phyloP scores from a whole-genome alignment of 2,329 filamentous ascomycete genomes.

The Sporothrix euskadiensis region DNA sequence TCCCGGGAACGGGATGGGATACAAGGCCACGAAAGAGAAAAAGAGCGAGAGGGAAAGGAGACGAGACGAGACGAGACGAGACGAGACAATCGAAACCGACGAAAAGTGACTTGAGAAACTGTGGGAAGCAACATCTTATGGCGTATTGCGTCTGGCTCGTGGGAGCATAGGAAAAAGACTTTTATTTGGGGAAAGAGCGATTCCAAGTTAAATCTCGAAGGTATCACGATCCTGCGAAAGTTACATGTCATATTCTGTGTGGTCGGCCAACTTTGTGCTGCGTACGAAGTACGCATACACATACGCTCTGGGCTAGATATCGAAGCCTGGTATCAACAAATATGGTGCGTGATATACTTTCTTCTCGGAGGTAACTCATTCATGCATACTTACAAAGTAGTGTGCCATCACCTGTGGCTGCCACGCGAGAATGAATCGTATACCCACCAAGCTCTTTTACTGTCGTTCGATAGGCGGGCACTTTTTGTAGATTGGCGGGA shows the following conservation, averaged over 20 bases:
- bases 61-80: no score
- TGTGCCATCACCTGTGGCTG: neutral
- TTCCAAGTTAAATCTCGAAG: neutral
- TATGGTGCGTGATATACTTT: neutral
- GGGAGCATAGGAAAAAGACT: neutral
- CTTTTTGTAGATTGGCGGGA: neutral
- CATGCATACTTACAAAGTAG: neutral
- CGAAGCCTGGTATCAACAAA: neutral
- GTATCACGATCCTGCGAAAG: neutral
- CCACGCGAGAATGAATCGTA: neutral
- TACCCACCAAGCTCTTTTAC: neutral
- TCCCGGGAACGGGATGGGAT: conserved; percentile 14
- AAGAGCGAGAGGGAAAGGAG: neutral
- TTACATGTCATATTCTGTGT: neutral
- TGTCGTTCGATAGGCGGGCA: neutral
- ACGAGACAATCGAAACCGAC: neutral
- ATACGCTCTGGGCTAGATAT: neutral
- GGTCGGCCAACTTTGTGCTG: no score
- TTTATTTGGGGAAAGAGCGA: neutral
- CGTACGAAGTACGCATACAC: no score
- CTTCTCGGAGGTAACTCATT: neutral
- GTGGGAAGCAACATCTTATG: neutral
- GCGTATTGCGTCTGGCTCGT: neutral
- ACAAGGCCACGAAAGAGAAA: neutral
- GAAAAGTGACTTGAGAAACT: neutral